Conservation (phyloP, 2,329 filamentous ascomycete genomes). For the Pseudocercospora macadamiae region DNA sequence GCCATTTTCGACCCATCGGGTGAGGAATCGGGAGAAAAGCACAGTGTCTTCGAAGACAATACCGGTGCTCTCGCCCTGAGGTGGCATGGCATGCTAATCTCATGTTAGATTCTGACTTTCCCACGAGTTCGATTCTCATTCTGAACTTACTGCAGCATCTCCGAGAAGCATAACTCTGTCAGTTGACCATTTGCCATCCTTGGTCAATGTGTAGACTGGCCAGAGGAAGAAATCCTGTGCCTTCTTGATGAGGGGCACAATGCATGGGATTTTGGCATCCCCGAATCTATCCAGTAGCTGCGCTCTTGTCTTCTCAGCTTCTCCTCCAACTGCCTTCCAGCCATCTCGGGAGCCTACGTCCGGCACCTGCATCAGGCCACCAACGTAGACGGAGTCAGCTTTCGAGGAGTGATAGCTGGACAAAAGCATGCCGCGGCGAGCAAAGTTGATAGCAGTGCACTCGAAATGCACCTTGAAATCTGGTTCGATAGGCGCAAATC, state of each 20-base stretch:
- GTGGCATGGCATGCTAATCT: slow-evolving; percentile 52
- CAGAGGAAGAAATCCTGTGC: slow-evolving; percentile 49
- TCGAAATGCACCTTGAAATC: slow-evolving; percentile 45
- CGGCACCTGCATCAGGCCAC: slow-evolving; percentile 49
- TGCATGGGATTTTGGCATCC: slow-evolving; percentile 43
- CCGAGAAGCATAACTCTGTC: slow-evolving; percentile 50
- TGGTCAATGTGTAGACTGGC: slow-evolving; percentile 50
- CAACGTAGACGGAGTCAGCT: slow-evolving; percentile 47
- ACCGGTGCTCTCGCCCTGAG: slow-evolving; percentile 55
- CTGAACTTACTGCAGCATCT: slow-evolving; percentile 46
- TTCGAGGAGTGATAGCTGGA: slow-evolving; percentile 44
- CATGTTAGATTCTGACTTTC: not conserved
- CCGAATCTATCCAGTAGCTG: slow-evolving; percentile 47
- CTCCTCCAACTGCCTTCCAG: slow-evolving; percentile 49
- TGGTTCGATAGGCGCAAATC: slow-evolving; percentile 45
- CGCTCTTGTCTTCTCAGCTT: slow-evolving; percentile 47
- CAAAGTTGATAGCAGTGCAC: slow-evolving; percentile 50
- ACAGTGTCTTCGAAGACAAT: slow-evolving; percentile 58
- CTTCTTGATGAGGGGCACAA: slow-evolving; percentile 44
- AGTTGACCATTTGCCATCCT: slow-evolving; percentile 49
- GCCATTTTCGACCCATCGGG: slow-evolving; percentile 47
- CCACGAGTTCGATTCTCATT: not conserved
- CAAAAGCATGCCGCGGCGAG: slow-evolving; percentile 49
- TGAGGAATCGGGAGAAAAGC: slow-evolving; percentile 50
- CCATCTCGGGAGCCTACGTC: slow-evolving; percentile 48